These are phyloP conservation scores for Trichaptum fuscoviolaceum DNA, from an alignment of 768 basidiomycete species.

Conservation along the genomic window DNA sequence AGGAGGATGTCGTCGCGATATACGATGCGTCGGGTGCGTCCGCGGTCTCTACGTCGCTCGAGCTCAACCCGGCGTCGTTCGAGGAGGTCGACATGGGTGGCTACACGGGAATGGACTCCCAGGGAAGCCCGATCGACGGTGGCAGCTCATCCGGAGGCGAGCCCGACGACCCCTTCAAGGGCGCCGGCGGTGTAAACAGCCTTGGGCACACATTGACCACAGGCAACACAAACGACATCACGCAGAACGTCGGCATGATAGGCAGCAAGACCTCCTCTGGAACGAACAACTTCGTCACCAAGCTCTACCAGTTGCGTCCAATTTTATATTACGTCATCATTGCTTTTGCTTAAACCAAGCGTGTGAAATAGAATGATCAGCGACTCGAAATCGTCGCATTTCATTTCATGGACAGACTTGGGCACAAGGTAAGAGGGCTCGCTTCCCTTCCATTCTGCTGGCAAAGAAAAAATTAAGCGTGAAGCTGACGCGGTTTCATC, in stretches of 20 bases:
- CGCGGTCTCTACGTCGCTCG: constrained; percentile 31
- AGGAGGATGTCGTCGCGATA: constrained; percentile 20
- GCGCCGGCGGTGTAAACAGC: constrained; percentile 14
- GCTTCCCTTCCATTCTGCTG: neutral
- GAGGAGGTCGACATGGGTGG: constrained; percentile 56
- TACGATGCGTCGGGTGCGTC: constrained; percentile 22
- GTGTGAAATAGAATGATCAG: constrained; percentile 66
- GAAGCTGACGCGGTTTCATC: neutral
- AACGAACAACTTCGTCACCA: constrained; percentile 82
- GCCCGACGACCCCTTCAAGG: constrained; percentile 28
- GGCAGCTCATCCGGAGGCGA: constrained; percentile 32
- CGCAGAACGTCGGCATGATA: constrained; percentile 45
- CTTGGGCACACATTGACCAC: constrained; percentile 5
- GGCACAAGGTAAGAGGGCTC: constrained; percentile 49
- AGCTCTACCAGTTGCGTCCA: constrained; percentile 65
- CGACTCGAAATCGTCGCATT: constrained; percentile 72
- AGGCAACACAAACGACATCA: neutral
- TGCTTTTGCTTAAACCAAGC: neutral
- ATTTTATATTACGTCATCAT: constrained; percentile 25
- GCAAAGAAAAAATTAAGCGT: neutral
- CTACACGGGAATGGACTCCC: constrained; percentile 38
- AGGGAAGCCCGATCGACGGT: constrained; percentile 40
- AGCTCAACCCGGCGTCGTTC: constrained; percentile 40
- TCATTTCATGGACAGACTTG: constrained; percentile 78
- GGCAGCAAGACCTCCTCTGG: constrained; percentile 51